A percentile compares a stretch with the other conserved stretches of the same genome.
phyloP scores from a whole-genome alignment of 129 eudicot genomes.

The Escallonia rubra region DNA sequence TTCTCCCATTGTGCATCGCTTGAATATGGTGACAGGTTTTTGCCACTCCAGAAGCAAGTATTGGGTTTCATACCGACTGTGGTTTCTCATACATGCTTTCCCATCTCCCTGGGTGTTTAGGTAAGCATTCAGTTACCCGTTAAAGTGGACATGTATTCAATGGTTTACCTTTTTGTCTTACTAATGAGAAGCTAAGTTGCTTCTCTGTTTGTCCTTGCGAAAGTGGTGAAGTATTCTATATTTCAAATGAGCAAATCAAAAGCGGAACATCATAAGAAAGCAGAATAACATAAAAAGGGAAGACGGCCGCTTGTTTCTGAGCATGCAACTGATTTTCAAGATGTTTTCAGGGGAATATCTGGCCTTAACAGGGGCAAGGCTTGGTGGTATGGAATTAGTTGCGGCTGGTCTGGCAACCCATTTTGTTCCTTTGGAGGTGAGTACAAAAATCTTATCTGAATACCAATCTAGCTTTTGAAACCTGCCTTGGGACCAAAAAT shows the following conservation, averaged over 20 bases:
- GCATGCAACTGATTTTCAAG: not conserved
- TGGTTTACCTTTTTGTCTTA: not conserved
- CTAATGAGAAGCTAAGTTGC: not conserved
- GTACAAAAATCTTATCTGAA: conserved; percentile 5
- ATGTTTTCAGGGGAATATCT: conserved; percentile 73
- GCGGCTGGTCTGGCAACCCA: conserved; percentile 87
- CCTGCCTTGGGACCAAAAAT: not conserved
- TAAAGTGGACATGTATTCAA: not conserved
- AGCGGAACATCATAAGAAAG: not conserved
- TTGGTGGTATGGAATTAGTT: conserved; percentile 78
- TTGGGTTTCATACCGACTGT: conserved; percentile 95
- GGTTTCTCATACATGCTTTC: conserved; percentile 88
- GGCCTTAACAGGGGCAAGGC: conserved; percentile 90
- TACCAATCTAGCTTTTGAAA: not conserved
- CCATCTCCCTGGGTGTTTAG: conserved; percentile 82
- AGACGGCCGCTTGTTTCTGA: not conserved
- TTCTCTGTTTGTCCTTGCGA: not conserved
- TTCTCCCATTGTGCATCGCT: conserved; percentile 2
- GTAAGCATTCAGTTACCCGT: conserved; percentile 31
- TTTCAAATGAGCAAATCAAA: too few species aligned
- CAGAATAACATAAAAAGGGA: not conserved
- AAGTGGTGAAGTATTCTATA: not conserved
- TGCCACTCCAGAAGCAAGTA: conserved; percentile 90
- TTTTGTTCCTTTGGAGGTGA: conserved; percentile 94
- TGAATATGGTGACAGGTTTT: conserved; percentile 43